Base-by-base conservation (phyloP, 371 early-diverging fungal species). In the Rhizopus arrhizus region DNA sequence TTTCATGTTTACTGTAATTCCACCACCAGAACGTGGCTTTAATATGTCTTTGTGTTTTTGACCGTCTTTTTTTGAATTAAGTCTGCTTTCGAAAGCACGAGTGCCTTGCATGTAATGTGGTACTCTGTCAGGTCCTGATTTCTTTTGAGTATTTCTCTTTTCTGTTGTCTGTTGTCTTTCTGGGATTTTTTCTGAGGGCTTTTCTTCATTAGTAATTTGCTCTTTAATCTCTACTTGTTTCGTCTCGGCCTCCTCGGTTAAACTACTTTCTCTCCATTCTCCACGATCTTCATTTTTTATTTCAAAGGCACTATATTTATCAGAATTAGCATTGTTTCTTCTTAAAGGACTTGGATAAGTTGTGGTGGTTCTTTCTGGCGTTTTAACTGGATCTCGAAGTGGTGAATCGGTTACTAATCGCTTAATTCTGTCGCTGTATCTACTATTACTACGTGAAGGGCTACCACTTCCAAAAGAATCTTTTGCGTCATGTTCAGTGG, bases 31-130 rank as follows among this genome's bases (percentile, higher is more conserved):
- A 29, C 65, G 57, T 32, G 43, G 48, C 9, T 48, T 42, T 2
- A 61, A 29, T 8, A 41, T 13, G 16, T 50, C 42, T 1, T 41
- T 29, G 4, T 32, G 6, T 22, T 47, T 31, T 22, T 48, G 56
- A 40, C 38, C 40, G 16, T 52, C 48, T 46, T 53, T 61, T n/a
- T 48, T 47, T 8, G 47, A 8, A 15, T 36, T 15, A 31, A 52
- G 31, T 16, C 52, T 54, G 3, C 43, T 46, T 38, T 53, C 12
- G 42, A 36, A 63, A 22, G 68, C 55, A 2, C 28, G 35, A 5
- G 71, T 70, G 1, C 61, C 28, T 43, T 51, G 48, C 71, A 70
- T 70, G 28, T 70, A 70, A 33, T 51, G 56, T 40, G 70, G 70
- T 13, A 40, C 34, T 13, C 35, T 33, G 29, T 42, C 38, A 6